Conservation (phyloP, 495 filamentous ascomycete genomes). For the Parachaetomium inaequale region DNA sequence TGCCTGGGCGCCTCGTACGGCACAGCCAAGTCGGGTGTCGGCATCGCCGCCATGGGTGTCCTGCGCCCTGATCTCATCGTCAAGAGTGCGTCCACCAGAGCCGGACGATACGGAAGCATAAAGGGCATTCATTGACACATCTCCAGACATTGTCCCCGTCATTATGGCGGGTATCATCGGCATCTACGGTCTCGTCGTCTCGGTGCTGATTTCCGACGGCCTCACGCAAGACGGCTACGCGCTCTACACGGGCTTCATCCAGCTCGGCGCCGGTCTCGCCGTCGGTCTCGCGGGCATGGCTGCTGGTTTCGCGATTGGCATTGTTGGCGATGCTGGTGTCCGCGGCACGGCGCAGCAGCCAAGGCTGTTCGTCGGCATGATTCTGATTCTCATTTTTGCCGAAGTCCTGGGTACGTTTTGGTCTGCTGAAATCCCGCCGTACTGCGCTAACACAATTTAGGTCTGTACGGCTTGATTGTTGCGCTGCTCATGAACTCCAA, state of each 20-base stretch:
- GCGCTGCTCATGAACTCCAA: conserved; percentile 98
- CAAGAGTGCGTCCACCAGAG: conserved; percentile 67
- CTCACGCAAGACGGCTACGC: conserved; percentile 71
- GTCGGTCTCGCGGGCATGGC: conserved; percentile 96
- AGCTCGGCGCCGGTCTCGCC: conserved; percentile 92
- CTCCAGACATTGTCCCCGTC: conserved; percentile 92
- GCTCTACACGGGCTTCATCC: conserved; percentile 93
- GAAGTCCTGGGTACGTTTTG: conserved; percentile 93
- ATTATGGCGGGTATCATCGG: conserved; percentile 99
- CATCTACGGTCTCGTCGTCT: conserved; percentile 99
- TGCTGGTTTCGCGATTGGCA: conserved; percentile 98
- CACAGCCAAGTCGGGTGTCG: conserved; percentile 98
- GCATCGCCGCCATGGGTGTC: conserved; percentile 97
- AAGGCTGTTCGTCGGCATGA: conserved; percentile 98
- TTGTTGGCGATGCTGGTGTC: conserved; percentile 98
- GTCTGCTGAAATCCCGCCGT: background rate
- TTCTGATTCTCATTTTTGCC: conserved; percentile 99
- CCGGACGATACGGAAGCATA: background rate
- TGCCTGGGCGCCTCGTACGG: conserved; percentile 98
- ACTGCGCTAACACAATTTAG: conserved; percentile 37
- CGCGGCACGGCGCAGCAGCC: conserved; percentile 97
- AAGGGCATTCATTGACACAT: background rate
- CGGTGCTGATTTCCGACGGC: conserved; percentile 92
- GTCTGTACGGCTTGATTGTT: conserved; percentile 97
- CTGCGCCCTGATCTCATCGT: conserved; percentile 96